Conservation (phyloP, 805 yeast genomes). For the Pichia kluyveri region DNA sequence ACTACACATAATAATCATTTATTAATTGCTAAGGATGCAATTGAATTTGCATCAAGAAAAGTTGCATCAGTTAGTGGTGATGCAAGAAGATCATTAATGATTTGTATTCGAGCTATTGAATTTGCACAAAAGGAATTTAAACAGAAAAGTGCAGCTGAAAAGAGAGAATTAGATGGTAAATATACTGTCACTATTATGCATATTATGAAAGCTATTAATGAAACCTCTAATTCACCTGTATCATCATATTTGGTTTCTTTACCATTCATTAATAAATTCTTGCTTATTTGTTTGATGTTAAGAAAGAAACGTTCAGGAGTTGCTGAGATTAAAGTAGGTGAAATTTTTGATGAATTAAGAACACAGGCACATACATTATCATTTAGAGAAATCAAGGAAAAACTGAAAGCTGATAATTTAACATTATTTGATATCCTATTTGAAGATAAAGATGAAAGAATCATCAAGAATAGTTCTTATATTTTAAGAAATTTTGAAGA, state of each 20-base stretch:
- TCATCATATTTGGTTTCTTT: conserved; percentile 46
- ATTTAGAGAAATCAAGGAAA: conserved; percentile 23
- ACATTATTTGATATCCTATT: conserved; percentile 20
- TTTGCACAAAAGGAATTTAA: conserved; percentile 63
- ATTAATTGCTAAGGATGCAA: conserved; percentile 56
- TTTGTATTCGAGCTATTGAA: conserved; percentile 84
- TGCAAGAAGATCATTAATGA: conserved; percentile 84
- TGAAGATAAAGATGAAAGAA: conserved; percentile 24
- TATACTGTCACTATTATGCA: conserved; percentile 62
- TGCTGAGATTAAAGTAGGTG: conserved; percentile 67
- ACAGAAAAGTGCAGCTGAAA: conserved; percentile 22
- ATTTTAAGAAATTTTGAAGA: conserved; percentile 66
- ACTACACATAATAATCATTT: conserved; percentile 35
- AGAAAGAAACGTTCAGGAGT: conserved; percentile 58
- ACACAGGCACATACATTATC: conserved; percentile 23
- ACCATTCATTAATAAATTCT: conserved; percentile 61
- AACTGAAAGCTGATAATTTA: conserved; percentile 16
- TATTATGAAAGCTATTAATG: conserved; percentile 70
- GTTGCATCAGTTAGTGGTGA: conserved; percentile 97
- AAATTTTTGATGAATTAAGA: conserved; percentile 68
- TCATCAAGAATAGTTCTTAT: conserved; percentile 52
- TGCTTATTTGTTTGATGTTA: conserved; percentile 59
- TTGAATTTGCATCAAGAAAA: conserved; percentile 86
- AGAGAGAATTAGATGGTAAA: conserved; percentile 25
- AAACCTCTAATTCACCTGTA: conserved; percentile 70